These are phyloP conservation scores for Tagetes erecta DNA, from an alignment of 129 eudicot genomes.

Conservation along the genomic window DNA sequence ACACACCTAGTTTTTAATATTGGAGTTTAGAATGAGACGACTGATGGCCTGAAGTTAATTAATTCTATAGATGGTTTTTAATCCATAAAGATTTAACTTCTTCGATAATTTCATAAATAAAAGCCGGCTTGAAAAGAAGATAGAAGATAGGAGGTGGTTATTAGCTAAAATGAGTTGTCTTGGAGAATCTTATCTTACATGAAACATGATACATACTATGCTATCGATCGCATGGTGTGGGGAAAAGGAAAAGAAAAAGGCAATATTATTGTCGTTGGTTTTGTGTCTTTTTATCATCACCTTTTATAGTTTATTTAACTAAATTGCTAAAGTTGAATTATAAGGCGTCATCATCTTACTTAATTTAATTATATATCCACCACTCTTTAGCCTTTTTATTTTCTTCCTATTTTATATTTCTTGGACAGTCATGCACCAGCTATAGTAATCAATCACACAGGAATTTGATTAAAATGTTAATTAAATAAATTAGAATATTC, in stretches of 20 bases:
- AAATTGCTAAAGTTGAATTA: slow-evolving; percentile 10
- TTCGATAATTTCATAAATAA: too few relatives aligned
- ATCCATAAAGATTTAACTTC: too few relatives aligned
- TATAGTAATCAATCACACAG: slow-evolving; percentile 14
- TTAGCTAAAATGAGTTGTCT: slow-evolving; percentile 34
- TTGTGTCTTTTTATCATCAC: slow-evolving; percentile 17
- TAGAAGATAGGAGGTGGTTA: too few relatives aligned
- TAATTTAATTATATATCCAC: neutral
- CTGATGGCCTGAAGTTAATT: too few relatives aligned
- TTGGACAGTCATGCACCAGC: slow-evolving; percentile 33
- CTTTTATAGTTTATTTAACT: slow-evolving; percentile 4
- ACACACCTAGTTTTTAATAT: too few relatives aligned
- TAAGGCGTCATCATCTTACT: slow-evolving; percentile 20
- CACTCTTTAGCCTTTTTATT: neutral
- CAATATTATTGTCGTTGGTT: slow-evolving; percentile 29
- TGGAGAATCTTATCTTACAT: slow-evolving; percentile 30
- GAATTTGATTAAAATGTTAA: neutral
- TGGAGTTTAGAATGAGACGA: too few relatives aligned
- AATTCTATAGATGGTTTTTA: too few relatives aligned
- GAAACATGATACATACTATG: too few relatives aligned
- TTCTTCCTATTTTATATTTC: neutral
- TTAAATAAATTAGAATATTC: neutral
- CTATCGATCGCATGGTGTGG: slow-evolving; percentile 8
- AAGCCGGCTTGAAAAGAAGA: too few relatives aligned
- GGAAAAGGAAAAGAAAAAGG: slow-evolving; percentile 17